Evolutionary conservation across 345 rosid genomes (phyloP).

Genomic region (Murraya koenigii): DNA sequence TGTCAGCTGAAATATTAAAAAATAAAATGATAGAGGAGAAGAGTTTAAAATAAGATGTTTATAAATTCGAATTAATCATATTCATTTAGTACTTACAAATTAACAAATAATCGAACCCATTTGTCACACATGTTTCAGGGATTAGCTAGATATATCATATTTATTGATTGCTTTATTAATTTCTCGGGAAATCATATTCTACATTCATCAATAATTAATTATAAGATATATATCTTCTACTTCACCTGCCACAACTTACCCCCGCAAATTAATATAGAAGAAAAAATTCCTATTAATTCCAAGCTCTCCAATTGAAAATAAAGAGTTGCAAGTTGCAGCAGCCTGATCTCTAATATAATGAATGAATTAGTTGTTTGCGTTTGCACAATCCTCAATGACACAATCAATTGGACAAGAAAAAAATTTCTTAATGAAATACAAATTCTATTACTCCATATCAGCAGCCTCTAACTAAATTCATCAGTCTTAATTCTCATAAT

Average conservation of each 20-base stretch:
- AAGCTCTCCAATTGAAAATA: background rate
- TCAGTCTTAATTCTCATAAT: background rate
- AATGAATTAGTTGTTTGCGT: background rate
- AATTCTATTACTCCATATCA: background rate
- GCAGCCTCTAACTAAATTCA: conserved; percentile 4
- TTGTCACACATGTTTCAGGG: too few species aligned
- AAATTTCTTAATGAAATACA: background rate
- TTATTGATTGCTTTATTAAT: background rate
- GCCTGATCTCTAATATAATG: too few species aligned
- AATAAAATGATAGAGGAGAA: too few species aligned
- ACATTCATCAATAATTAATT: background rate
- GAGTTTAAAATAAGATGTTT: too few species aligned
- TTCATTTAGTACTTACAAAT: too few species aligned
- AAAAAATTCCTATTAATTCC: background rate
- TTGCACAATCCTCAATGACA: background rate
- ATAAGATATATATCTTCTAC: background rate
- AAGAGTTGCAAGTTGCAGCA: background rate
- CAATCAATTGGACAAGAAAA: background rate
- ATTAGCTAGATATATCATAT: too few species aligned
- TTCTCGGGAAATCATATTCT: background rate
- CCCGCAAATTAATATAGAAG: background rate
- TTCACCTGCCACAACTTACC: background rate
- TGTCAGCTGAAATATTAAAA: too few species aligned
- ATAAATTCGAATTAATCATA: too few species aligned
- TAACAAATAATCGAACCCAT: too few species aligned